A percentile compares a stretch with the other conserved stretches of the same genome.
Conservation (phyloP, 257 asterid genomes). For the Hygrophila difformis region DNA sequence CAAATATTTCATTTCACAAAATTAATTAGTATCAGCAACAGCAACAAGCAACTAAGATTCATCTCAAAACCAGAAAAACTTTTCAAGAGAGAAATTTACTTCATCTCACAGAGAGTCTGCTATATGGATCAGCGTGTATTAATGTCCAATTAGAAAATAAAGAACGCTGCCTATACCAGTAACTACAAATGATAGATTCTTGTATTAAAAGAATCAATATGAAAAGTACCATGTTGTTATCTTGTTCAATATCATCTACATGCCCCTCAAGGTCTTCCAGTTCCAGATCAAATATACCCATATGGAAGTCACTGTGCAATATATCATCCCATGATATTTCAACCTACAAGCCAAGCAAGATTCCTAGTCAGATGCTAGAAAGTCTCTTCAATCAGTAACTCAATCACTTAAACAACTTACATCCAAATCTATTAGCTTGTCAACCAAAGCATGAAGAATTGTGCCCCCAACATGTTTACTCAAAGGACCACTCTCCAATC, state of each 20-base stretch:
- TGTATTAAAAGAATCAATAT: slow-evolving; percentile 2
- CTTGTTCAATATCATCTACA: slow-evolving; percentile 34
- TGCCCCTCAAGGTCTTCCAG: slow-evolving; percentile 68
- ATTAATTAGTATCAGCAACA: no score
- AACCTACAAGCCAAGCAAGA: slow-evolving; percentile 37
- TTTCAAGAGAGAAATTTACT: no score
- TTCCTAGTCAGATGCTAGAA: slow-evolving; percentile 1
- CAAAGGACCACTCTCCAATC: slow-evolving; percentile 57
- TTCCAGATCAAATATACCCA: slow-evolving; percentile 81
- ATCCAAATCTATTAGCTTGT: slow-evolving; percentile 73
- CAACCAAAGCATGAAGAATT: slow-evolving; percentile 50
- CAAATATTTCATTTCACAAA: no score
- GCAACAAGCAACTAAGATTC: no score
- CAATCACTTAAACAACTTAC: slow-evolving; percentile 36
- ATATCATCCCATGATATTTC: slow-evolving; percentile 77
- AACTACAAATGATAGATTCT: slow-evolving; percentile 1
- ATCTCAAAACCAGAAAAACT: no score
- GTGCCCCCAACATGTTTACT: slow-evolving; percentile 65
- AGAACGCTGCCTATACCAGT: neutral
- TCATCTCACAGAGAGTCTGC: no score
- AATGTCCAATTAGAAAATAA: neutral
- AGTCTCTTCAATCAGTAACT: slow-evolving; percentile 1
- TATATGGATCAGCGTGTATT: neutral
- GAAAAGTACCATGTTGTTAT: slow-evolving; percentile 43
- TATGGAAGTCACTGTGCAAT: slow-evolving; percentile 65